phyloP scores from a whole-genome alignment of 2,329 filamentous ascomycete genomes.

The Bipolaris gigantea region DNA sequence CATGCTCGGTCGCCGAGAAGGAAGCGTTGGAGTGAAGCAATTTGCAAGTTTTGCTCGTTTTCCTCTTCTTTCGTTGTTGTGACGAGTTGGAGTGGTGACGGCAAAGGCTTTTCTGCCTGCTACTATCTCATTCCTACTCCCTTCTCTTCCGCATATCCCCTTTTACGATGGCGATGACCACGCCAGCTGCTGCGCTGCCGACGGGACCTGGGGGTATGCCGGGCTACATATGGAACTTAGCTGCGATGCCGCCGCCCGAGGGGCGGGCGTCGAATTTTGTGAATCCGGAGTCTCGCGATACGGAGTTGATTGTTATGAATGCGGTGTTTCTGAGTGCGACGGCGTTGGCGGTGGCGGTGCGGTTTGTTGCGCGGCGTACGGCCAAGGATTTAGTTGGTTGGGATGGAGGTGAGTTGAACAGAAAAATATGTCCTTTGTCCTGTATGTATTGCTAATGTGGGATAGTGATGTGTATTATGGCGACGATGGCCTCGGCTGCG shows the following conservation, averaged over 20 bases:
- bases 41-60: too few species aligned
- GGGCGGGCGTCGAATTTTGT: background rate
- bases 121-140: too few species aligned
- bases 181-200: background rate
- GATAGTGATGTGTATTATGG: background rate
- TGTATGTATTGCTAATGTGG: background rate
- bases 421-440: background rate
- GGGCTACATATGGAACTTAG: background rate
- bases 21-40: too few species aligned
- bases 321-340: background rate
- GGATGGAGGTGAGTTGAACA: background rate
- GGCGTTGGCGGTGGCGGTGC: background rate
- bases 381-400: background rate
- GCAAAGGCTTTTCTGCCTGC: too few species aligned
- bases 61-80: too few species aligned
- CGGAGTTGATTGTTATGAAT: background rate
- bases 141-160: too few species aligned
- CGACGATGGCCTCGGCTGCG: background rate
- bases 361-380: background rate
- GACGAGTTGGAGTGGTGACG: too few species aligned
- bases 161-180: background rate
- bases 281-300: background rate
- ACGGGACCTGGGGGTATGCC: background rate
- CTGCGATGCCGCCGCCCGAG: background rate
- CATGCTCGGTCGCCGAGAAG: too few species aligned